phyloP scores from a whole-genome alignment of 2,329 filamentous ascomycete genomes.

The Colletotrichum theobromicola region DNA sequence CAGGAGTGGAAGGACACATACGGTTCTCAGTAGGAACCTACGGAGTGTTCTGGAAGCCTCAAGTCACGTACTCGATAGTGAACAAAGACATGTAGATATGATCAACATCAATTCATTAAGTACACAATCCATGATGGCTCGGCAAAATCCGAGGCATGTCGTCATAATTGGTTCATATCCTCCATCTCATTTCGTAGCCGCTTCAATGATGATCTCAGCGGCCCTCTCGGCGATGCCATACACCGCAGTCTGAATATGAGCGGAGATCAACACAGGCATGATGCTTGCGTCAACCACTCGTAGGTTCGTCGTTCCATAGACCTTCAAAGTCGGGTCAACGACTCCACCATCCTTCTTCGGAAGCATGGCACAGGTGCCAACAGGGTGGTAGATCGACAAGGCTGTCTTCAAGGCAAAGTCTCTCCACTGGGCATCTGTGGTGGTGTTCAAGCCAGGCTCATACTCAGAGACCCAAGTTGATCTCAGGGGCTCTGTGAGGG shows the following conservation, averaged over 20 bases:
- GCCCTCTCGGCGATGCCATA: slow-evolving; percentile 58
- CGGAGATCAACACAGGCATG: slow-evolving; percentile 52
- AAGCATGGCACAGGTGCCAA: slow-evolving; percentile 52
- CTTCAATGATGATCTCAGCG: slow-evolving; percentile 29
- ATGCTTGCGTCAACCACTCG: slow-evolving; percentile 54
- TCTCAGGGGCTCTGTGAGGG: slow-evolving; percentile 32
- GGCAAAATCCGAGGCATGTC: not conserved
- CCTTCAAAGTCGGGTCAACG: slow-evolving; percentile 45
- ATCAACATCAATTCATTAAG: not conserved
- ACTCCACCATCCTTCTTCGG: slow-evolving; percentile 49
- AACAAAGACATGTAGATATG: not conserved
- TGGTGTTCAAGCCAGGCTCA: slow-evolving; percentile 30
- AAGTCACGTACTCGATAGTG: not conserved
- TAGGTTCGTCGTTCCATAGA: slow-evolving; percentile 53
- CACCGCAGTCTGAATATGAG: slow-evolving; percentile 54
- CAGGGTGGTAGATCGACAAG: slow-evolving; percentile 41
- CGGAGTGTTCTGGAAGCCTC: not conserved
- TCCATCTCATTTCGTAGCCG: not conserved
- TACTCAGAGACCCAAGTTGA: slow-evolving; percentile 36
- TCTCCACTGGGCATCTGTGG: slow-evolving; percentile 23
- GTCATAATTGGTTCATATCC: not conserved
- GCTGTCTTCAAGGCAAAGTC: slow-evolving; percentile 20
- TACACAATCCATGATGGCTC: not conserved
- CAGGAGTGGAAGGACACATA: slow-evolving; percentile 54
- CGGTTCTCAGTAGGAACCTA: not conserved